These are phyloP conservation scores for Epichloe sp. DNA, from an alignment of 2,329 filamentous ascomycete genomes.

Conservation along the genomic window DNA sequence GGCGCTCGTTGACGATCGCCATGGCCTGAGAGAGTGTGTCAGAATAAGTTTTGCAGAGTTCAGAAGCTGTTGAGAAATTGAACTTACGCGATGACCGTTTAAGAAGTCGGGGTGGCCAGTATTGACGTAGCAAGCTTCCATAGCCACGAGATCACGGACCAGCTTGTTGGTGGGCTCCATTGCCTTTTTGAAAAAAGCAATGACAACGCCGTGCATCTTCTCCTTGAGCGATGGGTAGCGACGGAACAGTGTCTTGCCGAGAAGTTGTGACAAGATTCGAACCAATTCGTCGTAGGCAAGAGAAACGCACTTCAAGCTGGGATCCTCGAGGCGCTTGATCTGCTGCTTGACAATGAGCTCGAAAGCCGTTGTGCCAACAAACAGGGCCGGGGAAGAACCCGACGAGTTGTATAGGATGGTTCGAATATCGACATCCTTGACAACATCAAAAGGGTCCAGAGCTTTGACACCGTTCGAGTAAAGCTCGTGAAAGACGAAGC, in stretches of 20 bases:
- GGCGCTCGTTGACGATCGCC: constrained; percentile 92
- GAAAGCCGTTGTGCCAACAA: constrained; percentile 96
- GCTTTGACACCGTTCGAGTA: constrained; percentile 97
- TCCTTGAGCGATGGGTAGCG: constrained; percentile 92
- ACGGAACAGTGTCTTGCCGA: constrained; percentile 80
- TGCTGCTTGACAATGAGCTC: constrained; percentile 98
- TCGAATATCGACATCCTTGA: constrained; percentile 95
- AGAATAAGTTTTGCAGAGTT: neutral
- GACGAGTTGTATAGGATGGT: constrained; percentile 98
- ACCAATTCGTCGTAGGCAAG: constrained; percentile 96
- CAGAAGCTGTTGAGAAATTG: no score
- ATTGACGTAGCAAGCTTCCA: constrained; percentile 98
- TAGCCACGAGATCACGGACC: constrained; percentile 79
- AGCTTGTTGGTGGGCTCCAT: constrained; percentile 99
- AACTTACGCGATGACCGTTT: constrained; percentile 72
- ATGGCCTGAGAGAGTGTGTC: constrained; percentile 49
- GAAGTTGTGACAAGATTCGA: constrained; percentile 80
- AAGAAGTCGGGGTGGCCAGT: constrained; percentile 96
- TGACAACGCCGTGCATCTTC: constrained; percentile 88
- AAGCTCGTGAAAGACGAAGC: constrained; percentile 97
- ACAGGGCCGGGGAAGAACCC: constrained; percentile 91
- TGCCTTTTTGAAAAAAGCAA: constrained; percentile 91
- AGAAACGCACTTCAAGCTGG: constrained; percentile 92
- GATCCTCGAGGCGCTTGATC: constrained; percentile 91
- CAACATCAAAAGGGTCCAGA: constrained; percentile 90